These are phyloP conservation scores for Chaetomiaceae sp. DNA, from an alignment of 2,329 filamentous ascomycete genomes.

Conservation along the genomic window DNA sequence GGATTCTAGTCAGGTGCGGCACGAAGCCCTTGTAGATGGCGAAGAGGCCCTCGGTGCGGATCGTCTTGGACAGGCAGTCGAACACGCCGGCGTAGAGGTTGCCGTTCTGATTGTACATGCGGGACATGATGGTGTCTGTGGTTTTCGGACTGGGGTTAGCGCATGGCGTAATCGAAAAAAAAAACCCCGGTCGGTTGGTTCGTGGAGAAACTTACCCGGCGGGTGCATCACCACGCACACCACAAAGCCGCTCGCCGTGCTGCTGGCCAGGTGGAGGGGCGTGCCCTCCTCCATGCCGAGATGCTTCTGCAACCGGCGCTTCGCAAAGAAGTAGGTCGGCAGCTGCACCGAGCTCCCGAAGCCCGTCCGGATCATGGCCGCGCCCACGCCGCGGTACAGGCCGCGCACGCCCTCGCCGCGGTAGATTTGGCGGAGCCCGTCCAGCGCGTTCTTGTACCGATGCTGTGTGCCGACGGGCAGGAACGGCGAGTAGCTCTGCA, in stretches of 20 bases:
- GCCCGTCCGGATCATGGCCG: slow-evolving; percentile 92
- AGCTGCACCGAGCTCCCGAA: slow-evolving; percentile 95
- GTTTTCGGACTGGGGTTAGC: slow-evolving; percentile 7
- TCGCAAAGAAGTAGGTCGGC: slow-evolving; percentile 97
- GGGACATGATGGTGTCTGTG: slow-evolving; percentile 94
- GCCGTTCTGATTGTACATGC: slow-evolving; percentile 97
- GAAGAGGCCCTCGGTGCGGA: slow-evolving; percentile 83
- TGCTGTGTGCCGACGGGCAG: slow-evolving; percentile 97
- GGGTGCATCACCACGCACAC: slow-evolving; percentile 98
- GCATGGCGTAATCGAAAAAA: slow-evolving; percentile 3
- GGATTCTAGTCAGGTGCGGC: slow-evolving; percentile 86
- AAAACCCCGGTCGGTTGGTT: neutral
- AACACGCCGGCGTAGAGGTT: slow-evolving; percentile 93
- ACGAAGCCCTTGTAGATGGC: slow-evolving; percentile 98
- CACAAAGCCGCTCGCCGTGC: slow-evolving; percentile 85
- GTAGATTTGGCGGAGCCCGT: slow-evolving; percentile 80
- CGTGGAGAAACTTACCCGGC: slow-evolving; percentile 56
- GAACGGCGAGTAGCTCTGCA: slow-evolving; percentile 91
- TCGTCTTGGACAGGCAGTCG: slow-evolving; percentile 85
- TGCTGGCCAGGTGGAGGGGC: slow-evolving; percentile 81
- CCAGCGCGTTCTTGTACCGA: slow-evolving; percentile 76
- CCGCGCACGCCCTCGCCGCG: slow-evolving; percentile 69
- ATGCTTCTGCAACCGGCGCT: slow-evolving; percentile 76
- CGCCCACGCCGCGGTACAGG: slow-evolving; percentile 83
- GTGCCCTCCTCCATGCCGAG: slow-evolving; percentile 87